Evolutionary conservation across 345 rosid species (phyloP).

Genomic region (Acer negundo): DNA sequence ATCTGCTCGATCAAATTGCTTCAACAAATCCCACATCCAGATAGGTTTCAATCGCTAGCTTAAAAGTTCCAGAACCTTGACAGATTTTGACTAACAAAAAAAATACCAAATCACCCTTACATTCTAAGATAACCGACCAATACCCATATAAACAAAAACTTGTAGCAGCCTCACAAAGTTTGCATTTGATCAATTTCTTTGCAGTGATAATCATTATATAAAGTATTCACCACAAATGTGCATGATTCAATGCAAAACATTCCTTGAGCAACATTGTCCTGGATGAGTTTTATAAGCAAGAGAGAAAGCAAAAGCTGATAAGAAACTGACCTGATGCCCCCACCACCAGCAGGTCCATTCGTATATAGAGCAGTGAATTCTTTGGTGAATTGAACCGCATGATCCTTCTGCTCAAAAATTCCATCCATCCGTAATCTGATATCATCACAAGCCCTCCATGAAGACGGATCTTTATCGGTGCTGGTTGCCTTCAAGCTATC

Average conservation of each 20-base stretch:
- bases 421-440: constrained; percentile 89
- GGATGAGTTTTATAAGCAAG: neutral
- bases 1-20: neutral
- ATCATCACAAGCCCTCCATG: constrained; percentile 44
- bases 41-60: neutral
- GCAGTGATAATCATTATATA: neutral
- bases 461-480: constrained; percentile 26
- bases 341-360: constrained; percentile 98
- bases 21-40: neutral
- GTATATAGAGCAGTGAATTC: constrained; percentile 88
- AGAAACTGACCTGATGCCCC: constrained; percentile 77
- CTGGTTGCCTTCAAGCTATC: constrained; percentile 77
- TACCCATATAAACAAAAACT: neutral
- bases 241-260: neutral
- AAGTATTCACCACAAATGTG: neutral
- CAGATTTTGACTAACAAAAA: neutral
- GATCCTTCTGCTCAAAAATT: constrained; percentile 65
- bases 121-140: neutral
- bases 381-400: constrained; percentile 57
- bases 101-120: neutral
- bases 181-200: neutral
- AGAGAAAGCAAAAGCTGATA: constrained; percentile 8
- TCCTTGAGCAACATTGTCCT: neutral
- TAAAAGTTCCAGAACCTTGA: neutral
- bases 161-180: constrained; percentile 1